Conservation (phyloP, 805 yeast species). For the Dipodascopsis tothii region DNA sequence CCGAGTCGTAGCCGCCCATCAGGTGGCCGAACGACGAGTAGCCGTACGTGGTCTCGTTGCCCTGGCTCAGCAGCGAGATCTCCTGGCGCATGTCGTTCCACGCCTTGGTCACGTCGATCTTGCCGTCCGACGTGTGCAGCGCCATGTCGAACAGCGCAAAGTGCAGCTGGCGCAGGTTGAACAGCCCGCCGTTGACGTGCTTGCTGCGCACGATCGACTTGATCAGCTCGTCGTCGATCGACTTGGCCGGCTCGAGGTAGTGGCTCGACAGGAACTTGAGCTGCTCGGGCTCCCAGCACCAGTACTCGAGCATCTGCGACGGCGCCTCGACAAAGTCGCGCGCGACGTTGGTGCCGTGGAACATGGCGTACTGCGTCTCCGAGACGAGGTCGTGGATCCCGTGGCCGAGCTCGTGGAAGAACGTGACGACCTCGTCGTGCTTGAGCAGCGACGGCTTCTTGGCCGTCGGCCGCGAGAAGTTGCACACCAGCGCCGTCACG, state of each 20-base stretch:
- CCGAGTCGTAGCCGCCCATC: slow-evolving; percentile 78
- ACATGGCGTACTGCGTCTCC: slow-evolving; percentile 53
- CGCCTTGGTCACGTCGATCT: slow-evolving; percentile 44
- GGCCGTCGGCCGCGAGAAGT: slow-evolving; percentile 66
- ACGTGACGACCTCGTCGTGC: slow-evolving; percentile 71
- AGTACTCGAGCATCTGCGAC: slow-evolving; percentile 79
- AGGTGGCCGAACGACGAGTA: slow-evolving; percentile 71
- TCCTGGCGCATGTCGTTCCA: slow-evolving; percentile 66
- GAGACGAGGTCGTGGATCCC: slow-evolving; percentile 77
- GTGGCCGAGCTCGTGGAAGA: slow-evolving; percentile 86
- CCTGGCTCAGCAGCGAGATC: slow-evolving; percentile 45
- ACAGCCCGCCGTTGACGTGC: slow-evolving; percentile 68
- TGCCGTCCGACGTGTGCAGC: slow-evolving; percentile 50
- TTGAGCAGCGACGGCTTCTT: slow-evolving; percentile 67
- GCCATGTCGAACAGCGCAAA: slow-evolving; percentile 73
- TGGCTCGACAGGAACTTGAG: slow-evolving; percentile 57
- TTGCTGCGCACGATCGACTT: slow-evolving; percentile 55
- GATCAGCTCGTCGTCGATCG: slow-evolving; percentile 50
- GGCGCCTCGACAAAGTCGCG: slow-evolving; percentile 91
- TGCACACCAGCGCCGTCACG: slow-evolving; percentile 73
- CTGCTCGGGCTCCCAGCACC: slow-evolving; percentile 71
- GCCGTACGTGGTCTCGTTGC: slow-evolving; percentile 45
- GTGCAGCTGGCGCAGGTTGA: slow-evolving; percentile 66
- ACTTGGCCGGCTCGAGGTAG: slow-evolving; percentile 48
- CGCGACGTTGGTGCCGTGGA: slow-evolving; percentile 70